Conservation (phyloP, 805 yeast genomes). For the Lachancea thermotolerans region DNA sequence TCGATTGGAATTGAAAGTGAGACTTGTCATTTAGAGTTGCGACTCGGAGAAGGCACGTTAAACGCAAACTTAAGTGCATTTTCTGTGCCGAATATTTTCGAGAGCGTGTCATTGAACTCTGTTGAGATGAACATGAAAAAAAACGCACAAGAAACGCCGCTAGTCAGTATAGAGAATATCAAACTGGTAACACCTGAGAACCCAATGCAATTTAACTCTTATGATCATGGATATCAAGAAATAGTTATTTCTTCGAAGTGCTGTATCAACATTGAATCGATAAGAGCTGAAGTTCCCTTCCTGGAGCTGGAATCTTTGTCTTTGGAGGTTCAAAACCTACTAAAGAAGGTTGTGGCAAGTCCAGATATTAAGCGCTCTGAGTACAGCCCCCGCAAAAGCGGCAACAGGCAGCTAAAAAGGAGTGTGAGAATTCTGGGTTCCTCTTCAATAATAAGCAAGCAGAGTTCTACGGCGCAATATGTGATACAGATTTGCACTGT, state of each 20-base stretch:
- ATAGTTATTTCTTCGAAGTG: constrained; percentile 1
- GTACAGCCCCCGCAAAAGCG: not conserved
- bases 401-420: constrained; percentile 13
- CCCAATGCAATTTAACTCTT: not conserved
- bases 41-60: too few species aligned
- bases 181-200: not conserved
- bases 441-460: constrained; percentile 20
- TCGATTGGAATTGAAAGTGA: not conserved
- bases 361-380: not conserved
- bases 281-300: not conserved
- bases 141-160: not conserved
- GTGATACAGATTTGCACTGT: constrained; percentile 13
- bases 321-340: not conserved
- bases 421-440: constrained; percentile 26
- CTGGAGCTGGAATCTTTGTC: not conserved
- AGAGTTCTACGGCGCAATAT: constrained; percentile 13
- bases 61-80: too few species aligned
- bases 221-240: constrained; percentile 1
- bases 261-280: not conserved
- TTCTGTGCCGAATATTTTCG: too few species aligned
- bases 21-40: too few species aligned
- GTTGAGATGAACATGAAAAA: not conserved
- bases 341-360: not conserved
- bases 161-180: not conserved
- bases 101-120: not conserved